Base-by-base conservation (phyloP, 2,329 filamentous ascomycete species). In the Penicillium olsonii region DNA sequence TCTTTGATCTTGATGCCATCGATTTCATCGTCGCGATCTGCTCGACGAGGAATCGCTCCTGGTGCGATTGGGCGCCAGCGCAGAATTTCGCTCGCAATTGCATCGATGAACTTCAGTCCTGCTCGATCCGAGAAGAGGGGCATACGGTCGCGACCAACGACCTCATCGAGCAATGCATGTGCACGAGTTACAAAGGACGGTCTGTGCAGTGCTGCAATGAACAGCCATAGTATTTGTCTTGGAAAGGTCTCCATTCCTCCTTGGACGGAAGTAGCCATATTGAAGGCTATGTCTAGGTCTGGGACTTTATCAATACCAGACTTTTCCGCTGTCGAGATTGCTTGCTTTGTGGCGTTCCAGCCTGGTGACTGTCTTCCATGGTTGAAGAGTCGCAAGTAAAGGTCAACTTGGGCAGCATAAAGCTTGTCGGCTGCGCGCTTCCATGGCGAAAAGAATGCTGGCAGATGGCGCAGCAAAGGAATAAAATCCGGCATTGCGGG, bases 171-270 rank as follows among this genome's bases (percentile, higher is more conserved):
- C 19, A 65, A 48, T 7, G 55, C 57, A 6, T 77, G 71, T 0
- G 74, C 74, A 12, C 68, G 67, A 0, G 45, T 24, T 9, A 78
- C 62, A 2, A 70, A 68, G 11, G 72, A 64, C 0, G 75, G 75
- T 39, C 76, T 70, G 55, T 75, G 54, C 68, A 74, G 48, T 56
- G 80, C 43, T 51, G 80, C 57, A 54, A 81, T 42, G 65, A 82
- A 77, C 62, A 72, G 73, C 39, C 73, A 74, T 51, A 75, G 73
- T 19, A 78, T 64, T 0, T 76, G 77, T 8, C 74, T 74, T 0
- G 76, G 74, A 0, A 75, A 78, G 0, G 77, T 80, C 57, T 80
- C 77, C 39, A 71, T 78, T 17, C 77, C 72, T 15, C 76, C 77
- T 20, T 77, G 76, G 50, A 78, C 75, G 3, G 78, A 67, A 0